Conservation (phyloP, 306 rosid species). For the Lupinus albus region DNA sequence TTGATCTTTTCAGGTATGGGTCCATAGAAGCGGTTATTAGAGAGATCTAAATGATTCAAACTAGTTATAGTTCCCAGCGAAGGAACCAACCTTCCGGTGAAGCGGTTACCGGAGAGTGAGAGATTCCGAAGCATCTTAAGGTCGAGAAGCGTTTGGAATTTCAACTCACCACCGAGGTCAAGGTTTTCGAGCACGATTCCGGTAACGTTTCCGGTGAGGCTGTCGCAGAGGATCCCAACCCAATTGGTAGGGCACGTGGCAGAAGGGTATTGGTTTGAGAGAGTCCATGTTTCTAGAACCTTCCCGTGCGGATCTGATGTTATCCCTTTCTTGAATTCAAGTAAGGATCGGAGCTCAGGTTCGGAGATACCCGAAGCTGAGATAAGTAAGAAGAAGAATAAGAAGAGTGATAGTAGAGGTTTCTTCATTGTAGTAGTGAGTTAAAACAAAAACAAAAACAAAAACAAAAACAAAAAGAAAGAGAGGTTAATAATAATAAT, state of each 20-base stretch:
- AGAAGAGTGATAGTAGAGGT: slow-evolving; percentile 37
- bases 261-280: neutral
- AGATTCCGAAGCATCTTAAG: slow-evolving; percentile 64
- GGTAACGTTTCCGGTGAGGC: slow-evolving; percentile 58
- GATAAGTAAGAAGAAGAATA: slow-evolving; percentile 3
- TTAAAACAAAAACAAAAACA: too few species aligned
- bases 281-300: slow-evolving; percentile 60
- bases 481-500: slow-evolving; percentile 51
- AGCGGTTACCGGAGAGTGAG: slow-evolving; percentile 67
- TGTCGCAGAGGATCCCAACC: slow-evolving; percentile 73
- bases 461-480: too few species aligned
- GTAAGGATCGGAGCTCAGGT: slow-evolving; percentile 78
- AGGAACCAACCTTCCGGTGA: slow-evolving; percentile 80
- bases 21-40: slow-evolving; percentile 71
- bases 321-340: slow-evolving; percentile 93
- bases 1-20: slow-evolving; percentile 89
- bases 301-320: slow-evolving; percentile 52
- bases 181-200: slow-evolving; percentile 61
- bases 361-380: slow-evolving; percentile 43
- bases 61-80: slow-evolving; percentile 63
- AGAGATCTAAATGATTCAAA: slow-evolving; percentile 85
- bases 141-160: slow-evolving; percentile 72
- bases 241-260: slow-evolving; percentile 61
- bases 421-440: slow-evolving; percentile 56
- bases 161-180: slow-evolving; percentile 69